These are phyloP conservation scores for Flammula alnicola DNA, from an alignment of 1,284 basidiomycete genomes.

Conservation along the genomic window DNA sequence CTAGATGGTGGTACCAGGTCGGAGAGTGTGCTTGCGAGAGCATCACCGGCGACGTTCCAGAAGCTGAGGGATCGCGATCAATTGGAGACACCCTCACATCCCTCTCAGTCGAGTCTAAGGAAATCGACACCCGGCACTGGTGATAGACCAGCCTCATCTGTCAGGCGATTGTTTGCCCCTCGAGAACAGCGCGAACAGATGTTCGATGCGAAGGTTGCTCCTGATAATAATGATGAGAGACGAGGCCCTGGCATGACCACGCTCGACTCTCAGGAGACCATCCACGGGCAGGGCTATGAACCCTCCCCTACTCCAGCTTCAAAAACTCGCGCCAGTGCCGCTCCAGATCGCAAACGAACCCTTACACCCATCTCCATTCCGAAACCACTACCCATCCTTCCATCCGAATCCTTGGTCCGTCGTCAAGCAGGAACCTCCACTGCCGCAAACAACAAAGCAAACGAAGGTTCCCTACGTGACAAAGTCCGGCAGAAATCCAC, in stretches of 20 bases:
- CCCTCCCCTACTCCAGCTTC: conserved; percentile 69
- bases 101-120: conserved; percentile 22
- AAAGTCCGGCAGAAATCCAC: conserved; percentile 50
- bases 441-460: conserved; percentile 27
- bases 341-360: conserved; percentile 23
- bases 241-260: conserved; percentile 30
- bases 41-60: conserved; percentile 28
- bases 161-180: conserved; percentile 56
- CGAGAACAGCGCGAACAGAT: conserved; percentile 53
- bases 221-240: too few species aligned
- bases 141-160: conserved; percentile 17
- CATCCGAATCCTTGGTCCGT: conserved; percentile 52
- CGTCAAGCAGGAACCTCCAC: conserved; percentile 21
- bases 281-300: conserved; percentile 50
- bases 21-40: conserved; percentile 33
- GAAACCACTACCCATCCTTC: conserved; percentile 60
- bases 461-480: conserved; percentile 15
- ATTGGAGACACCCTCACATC: conserved; percentile 38
- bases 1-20: conserved; percentile 33
- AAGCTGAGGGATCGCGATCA: conserved; percentile 26
- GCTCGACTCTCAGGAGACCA: conserved; percentile 48
- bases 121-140: conserved; percentile 8
- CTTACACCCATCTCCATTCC: conserved; percentile 57
- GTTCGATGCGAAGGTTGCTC: conserved; percentile 21
- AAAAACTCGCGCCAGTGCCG: conserved; percentile 16